A percentile compares a stretch with the other conserved stretches of the same genome.
Conservation (phyloP, 148 eudicot species). For the Diospyros lotus region DNA sequence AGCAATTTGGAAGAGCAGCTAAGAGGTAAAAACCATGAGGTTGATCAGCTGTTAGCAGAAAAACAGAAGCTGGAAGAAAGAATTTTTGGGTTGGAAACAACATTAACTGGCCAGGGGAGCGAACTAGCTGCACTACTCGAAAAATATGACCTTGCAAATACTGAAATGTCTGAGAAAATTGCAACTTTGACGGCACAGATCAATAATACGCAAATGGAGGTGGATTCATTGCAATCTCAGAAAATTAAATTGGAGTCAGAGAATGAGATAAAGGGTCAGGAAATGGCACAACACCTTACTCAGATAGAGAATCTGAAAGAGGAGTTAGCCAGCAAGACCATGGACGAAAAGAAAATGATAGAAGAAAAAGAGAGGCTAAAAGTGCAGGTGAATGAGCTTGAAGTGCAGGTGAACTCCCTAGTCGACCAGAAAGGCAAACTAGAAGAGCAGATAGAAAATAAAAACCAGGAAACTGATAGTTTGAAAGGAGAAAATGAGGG, state of each 20-base stretch:
- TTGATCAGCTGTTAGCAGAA: slow-evolving; percentile 8
- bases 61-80: slow-evolving; percentile 23
- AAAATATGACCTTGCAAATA: slow-evolving; percentile 15
- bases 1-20: slow-evolving; percentile 22
- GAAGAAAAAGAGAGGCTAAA: slow-evolving; percentile 22
- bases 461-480: slow-evolving; percentile 20
- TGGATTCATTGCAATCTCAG: slow-evolving; percentile 16
- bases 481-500: slow-evolving; percentile 27
- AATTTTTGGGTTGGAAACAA: slow-evolving; percentile 30
- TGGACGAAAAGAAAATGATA: slow-evolving; percentile 21
- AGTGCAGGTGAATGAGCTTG: slow-evolving; percentile 30
- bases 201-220: slow-evolving; percentile 19
- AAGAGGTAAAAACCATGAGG: slow-evolving; percentile 25
- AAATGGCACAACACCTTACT: slow-evolving; percentile 19
- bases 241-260: slow-evolving; percentile 17
- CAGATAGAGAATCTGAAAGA: slow-evolving; percentile 24
- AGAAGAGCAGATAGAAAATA: slow-evolving; percentile 32
- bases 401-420: slow-evolving; percentile 39
- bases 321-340: slow-evolving; percentile 19
- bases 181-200: slow-evolving; percentile 18
- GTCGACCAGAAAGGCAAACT: slow-evolving; percentile 31
- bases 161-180: slow-evolving; percentile 20
- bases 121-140: slow-evolving; percentile 19
- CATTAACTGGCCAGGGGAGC: slow-evolving; percentile 26
- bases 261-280: slow-evolving; percentile 18